A percentile compares a stretch with the other conserved stretches of the same genome.
Conservation (phyloP, 2,329 filamentous ascomycete genomes). For the Chalaropsis thielavioides region DNA sequence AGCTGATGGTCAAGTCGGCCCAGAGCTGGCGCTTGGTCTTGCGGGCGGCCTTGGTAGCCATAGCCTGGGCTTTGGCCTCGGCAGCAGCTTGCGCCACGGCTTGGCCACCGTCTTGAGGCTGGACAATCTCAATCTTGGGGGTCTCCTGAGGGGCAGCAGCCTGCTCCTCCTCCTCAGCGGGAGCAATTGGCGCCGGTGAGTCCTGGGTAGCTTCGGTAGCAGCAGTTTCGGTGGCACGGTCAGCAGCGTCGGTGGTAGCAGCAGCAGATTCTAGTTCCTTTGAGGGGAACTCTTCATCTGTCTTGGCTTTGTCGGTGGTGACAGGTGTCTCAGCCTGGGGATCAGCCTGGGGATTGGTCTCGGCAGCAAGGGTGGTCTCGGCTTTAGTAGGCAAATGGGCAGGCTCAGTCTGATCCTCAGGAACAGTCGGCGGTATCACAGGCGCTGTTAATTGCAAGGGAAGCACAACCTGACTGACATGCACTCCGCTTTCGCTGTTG, state of each 20-base stretch:
- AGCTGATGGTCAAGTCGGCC: slow-evolving; percentile 94
- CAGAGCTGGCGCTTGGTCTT: slow-evolving; percentile 88
- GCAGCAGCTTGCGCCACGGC: slow-evolving; percentile 9
- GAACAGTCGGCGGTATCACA: slow-evolving; percentile 19
- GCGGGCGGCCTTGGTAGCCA: slow-evolving; percentile 28
- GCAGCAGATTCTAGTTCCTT: neutral
- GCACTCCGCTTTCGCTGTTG: slow-evolving; percentile 68
- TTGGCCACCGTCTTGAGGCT: slow-evolving; percentile 28
- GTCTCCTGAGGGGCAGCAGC: neutral
- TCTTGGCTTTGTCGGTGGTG: neutral
- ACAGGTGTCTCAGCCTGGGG: neutral
- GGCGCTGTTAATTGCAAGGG: slow-evolving; percentile 33
- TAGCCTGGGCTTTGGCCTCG: slow-evolving; percentile 12
- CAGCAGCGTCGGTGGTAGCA: neutral
- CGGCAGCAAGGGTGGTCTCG: neutral
- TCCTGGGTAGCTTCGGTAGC: neutral
- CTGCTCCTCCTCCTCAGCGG: neutral
- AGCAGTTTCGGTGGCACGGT: neutral
- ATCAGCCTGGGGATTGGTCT: neutral
- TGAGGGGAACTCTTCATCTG: neutral
- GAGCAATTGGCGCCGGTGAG: neutral
- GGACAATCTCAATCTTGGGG: slow-evolving; percentile 19
- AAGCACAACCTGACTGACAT: slow-evolving; percentile 60
- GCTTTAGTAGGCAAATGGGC: slow-evolving; percentile 6
- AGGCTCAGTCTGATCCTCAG: slow-evolving; percentile 23